Evolutionary conservation across 305 asterid species (phyloP).

Genomic region (Fraxinus latifolia): DNA sequence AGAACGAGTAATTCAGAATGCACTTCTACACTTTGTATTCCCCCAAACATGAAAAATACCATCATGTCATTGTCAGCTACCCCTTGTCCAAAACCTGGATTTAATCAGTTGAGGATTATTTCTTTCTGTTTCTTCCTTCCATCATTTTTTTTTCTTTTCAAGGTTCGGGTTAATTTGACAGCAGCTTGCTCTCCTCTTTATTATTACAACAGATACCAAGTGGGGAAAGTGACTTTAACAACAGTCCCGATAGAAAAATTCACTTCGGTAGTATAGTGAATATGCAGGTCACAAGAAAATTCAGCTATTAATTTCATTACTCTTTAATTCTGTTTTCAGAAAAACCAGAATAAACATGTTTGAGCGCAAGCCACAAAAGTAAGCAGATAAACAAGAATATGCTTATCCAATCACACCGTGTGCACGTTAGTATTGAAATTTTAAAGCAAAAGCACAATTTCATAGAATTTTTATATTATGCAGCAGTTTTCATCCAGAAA

Average conservation of each 20-base stretch:
- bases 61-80: background rate
- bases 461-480: background rate
- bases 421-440: background rate
- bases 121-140: background rate
- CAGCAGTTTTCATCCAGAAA: background rate
- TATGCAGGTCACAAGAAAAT: background rate
- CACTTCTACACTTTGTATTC: background rate
- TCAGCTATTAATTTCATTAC: background rate
- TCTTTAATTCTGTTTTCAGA: background rate
- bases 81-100: background rate
- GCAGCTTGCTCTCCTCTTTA: background rate
- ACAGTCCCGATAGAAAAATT: background rate
- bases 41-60: background rate
- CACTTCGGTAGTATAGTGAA: background rate
- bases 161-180: background rate
- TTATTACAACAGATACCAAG: background rate
- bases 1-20: background rate
- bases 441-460: background rate
- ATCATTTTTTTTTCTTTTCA: background rate
- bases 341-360: background rate
- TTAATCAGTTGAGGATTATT: background rate
- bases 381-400: background rate
- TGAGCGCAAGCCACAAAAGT: background rate
- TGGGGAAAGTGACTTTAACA: background rate
- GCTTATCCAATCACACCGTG: background rate